Evolutionary conservation across 768 basidiomycete species (phyloP).

Genomic region (Mycena indigotica): DNA sequence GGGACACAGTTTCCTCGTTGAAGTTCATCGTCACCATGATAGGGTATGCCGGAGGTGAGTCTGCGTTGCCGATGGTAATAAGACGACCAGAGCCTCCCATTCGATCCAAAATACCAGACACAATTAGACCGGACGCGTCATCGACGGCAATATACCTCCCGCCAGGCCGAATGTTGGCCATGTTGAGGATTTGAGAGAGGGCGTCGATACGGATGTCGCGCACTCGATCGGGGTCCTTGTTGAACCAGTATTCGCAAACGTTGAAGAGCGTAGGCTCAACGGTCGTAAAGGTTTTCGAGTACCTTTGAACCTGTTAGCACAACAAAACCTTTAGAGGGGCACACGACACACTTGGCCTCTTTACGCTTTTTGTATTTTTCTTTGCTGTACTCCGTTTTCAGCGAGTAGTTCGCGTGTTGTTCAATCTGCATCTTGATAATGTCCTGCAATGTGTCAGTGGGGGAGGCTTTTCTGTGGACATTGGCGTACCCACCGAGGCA

Average conservation of each 20-base stretch:
- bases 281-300: constrained; percentile 82
- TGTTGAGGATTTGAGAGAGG: constrained; percentile 82
- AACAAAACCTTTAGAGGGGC: not conserved
- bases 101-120: constrained; percentile 81
- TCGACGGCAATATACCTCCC: constrained; percentile 90
- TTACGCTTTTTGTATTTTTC: constrained; percentile 98
- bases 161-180: constrained; percentile 83
- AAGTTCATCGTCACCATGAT: constrained; percentile 88
- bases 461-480: not conserved
- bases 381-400: constrained; percentile 98
- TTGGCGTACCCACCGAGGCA: constrained; percentile 57
- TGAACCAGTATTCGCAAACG: constrained; percentile 87
- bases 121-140: constrained; percentile 86
- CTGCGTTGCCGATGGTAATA: constrained; percentile 83
- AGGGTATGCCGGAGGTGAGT: constrained; percentile 91
- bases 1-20: constrained; percentile 49
- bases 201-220: constrained; percentile 86
- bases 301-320: constrained; percentile 48
- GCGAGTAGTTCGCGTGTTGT: constrained; percentile 84
- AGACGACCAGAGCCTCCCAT: constrained; percentile 85
- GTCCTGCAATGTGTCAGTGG: constrained; percentile 55
- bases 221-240: constrained; percentile 78
- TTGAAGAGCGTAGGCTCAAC: constrained; percentile 88
- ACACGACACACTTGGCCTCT: constrained; percentile 80
- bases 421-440: constrained; percentile 95